Conservation (phyloP, 2,329 filamentous ascomycete genomes). For the Calonectria hawksworthii region DNA sequence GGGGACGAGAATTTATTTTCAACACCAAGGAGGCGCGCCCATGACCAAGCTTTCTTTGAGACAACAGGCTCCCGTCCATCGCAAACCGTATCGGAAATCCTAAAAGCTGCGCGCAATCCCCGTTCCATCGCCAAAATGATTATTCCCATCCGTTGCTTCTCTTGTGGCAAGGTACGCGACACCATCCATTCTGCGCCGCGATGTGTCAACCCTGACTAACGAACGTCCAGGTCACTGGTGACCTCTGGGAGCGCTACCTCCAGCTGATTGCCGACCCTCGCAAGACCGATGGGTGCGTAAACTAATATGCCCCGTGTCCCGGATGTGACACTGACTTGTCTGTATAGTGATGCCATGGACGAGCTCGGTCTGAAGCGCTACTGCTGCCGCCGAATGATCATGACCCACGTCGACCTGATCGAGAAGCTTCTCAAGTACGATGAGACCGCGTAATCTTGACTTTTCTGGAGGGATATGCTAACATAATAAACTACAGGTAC, state of each 20-base stretch:
- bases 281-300: slow-evolving; percentile 76
- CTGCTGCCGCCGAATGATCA: slow-evolving; percentile 99
- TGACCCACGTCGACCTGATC: slow-evolving; percentile 99
- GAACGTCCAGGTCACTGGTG: slow-evolving; percentile 84
- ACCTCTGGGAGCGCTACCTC: slow-evolving; percentile 97
- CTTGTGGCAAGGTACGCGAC: slow-evolving; percentile 89
- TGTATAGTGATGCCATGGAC: slow-evolving; percentile 90
- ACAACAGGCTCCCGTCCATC: slow-evolving; percentile 38
- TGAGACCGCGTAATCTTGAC: not conserved
- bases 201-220: slow-evolving; percentile 46
- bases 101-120: slow-evolving; percentile 28
- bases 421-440: slow-evolving; percentile 95
- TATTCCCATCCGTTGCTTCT: slow-evolving; percentile 98
- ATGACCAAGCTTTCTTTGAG: slow-evolving; percentile 33
- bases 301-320: slow-evolving; percentile 42
- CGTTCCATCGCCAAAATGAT: slow-evolving; percentile 80
- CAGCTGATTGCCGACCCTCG: slow-evolving; percentile 83
- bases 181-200: slow-evolving; percentile 26
- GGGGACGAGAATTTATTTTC: slow-evolving; percentile 48
- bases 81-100: slow-evolving; percentile 36
- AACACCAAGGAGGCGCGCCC: slow-evolving; percentile 22
- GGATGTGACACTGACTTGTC: slow-evolving; percentile 42
- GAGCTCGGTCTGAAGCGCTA: slow-evolving; percentile 93
- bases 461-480: slow-evolving; percentile 11
- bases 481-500: slow-evolving; percentile 59